Base-by-base conservation (phyloP, 2,329 filamentous ascomycete species). In the Penicillium sp. region DNA sequence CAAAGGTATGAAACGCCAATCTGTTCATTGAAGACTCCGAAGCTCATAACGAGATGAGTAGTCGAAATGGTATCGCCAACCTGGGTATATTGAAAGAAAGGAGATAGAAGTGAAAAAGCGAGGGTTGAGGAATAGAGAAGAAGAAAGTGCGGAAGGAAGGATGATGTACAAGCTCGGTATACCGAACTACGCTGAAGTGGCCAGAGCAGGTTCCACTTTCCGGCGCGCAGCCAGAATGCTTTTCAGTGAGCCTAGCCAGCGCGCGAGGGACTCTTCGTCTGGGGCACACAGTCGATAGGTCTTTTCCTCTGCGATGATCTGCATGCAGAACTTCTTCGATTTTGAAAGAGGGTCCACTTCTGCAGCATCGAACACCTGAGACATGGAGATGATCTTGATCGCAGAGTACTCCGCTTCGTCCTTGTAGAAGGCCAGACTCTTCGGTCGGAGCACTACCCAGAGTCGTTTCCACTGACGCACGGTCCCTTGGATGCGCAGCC, bases 391-490 rank as follows among this genome's bases (percentile, higher is more conserved):
- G 60, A 99, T 87, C 60, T 90, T 85, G 54, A 87, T 79, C 0
- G 91, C 89, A 11, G 87, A 86, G 69, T 97, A 97, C 72, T 99
- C 93, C 56, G 84, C 78, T 48, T 95, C 88, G 64, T 95, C 87
- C 70, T 96, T 96, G 77, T 99, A 99, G 22, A 97, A 80, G 13
- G 89, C 87, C 28, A 99, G 76, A 55, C 88, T 90, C 43, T 87
- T 84, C 1, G 89, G 86, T 28, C 93, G 87, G 43, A 99, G 79
- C 0, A 97, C 93, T 11, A 87, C 87, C 93, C 93, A 97, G 51
- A 90, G 80, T 61, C 89, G 86, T 76, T 95, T 96, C 93, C 93
- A 99, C 64, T 95, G 88, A 39, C 87, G 84, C 46, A 99, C 82
- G 8, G 90, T 89, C 39, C 70, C 69, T 63, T 89, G 91, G 54